Base-by-base conservation (phyloP, 2,329 filamentous ascomycete genomes). In the Chaetomiaceae sp. region DNA sequence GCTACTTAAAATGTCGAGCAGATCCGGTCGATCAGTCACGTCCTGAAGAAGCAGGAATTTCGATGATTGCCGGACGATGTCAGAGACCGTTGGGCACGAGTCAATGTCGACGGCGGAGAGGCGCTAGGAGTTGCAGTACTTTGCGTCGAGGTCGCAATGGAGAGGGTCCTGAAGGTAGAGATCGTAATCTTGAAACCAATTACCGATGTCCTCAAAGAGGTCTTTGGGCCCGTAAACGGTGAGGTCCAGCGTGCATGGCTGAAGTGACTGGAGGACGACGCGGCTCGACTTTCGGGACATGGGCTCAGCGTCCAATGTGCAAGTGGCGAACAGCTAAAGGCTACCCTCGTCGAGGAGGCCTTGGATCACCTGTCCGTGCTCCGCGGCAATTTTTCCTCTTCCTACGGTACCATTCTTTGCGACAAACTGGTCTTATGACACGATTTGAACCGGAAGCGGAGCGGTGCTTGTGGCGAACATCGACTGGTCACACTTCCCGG, bases 91-190 rank as follows among this genome's bases (percentile, higher is more conserved):
- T 6, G 32, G 47, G 22, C 44, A 50, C 9, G 19, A 35, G 10
- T 52, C 22, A 6, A 51, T 19, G 38, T 53, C 22, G 8, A 34
- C 7, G 0, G 53, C 52, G 0, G 64, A 63, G 1, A 68, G 56
- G 0, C 61, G 51, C 15, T 68, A 65, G 10, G 66, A 65, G 32
- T 68, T 68, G 45, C 56, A 61, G 38, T 68, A 69, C 34, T 11
- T 54, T 1, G 57, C 57, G 9, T 66, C 49, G 3, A 30, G 17
- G 24, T 61, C 47, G 14, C 61, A 63, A 1, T 50, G 44, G 4
- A 39, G 32, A 2, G 65, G 65, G 39, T 69, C 65, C 22, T 68
- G 66, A 0, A 69, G 48, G 38, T 59, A 67, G 0, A 65, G 39
- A 0, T 63, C 56, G 15, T 61, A 56, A 0, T 61, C 49, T 8